Evolutionary conservation across 2,329 filamentous ascomycete species (phyloP).

Genomic region (Juglanconis oblonga): DNA sequence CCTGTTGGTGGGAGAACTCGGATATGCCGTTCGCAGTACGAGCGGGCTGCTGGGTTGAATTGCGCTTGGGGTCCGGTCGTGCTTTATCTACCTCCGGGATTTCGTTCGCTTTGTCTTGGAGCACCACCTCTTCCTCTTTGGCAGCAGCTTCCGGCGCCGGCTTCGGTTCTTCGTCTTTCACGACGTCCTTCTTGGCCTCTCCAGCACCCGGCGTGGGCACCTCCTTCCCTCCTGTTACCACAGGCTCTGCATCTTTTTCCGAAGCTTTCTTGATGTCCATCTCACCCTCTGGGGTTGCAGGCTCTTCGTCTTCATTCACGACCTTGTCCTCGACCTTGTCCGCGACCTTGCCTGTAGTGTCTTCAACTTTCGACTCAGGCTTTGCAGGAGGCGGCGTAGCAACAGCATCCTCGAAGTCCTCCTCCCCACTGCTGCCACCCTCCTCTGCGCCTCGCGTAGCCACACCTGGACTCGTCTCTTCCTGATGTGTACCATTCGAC

Average conservation of each 20-base stretch:
- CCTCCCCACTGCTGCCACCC: constrained; percentile 21
- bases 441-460: constrained; percentile 18
- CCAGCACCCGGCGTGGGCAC: neutral
- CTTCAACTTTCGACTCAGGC: neutral
- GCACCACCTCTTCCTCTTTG: constrained; percentile 18
- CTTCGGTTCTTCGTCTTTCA: neutral
- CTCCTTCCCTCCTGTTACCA: neutral
- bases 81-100: constrained; percentile 21
- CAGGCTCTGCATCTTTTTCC: neutral
- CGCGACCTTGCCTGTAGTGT: neutral
- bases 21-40: constrained; percentile 45
- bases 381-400: constrained; percentile 12
- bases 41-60: constrained; percentile 37
- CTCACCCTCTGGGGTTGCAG: neutral
- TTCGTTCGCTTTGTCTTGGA: neutral
- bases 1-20: constrained; percentile 87
- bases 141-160: neutral
- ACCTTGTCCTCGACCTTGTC: neutral
- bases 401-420: constrained; percentile 27
- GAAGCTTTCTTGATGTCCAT: too few relatives aligned
- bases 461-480: constrained; percentile 1
- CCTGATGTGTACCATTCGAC: neutral
- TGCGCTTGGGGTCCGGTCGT: constrained; percentile 32
- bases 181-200: neutral
- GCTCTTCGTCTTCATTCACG: neutral